Percentiles rank a stretch among this genome's conserved stretches.
Evolutionary conservation across 768 basidiomycete species (phyloP).

Genomic region (Podaxis rugospora): DNA sequence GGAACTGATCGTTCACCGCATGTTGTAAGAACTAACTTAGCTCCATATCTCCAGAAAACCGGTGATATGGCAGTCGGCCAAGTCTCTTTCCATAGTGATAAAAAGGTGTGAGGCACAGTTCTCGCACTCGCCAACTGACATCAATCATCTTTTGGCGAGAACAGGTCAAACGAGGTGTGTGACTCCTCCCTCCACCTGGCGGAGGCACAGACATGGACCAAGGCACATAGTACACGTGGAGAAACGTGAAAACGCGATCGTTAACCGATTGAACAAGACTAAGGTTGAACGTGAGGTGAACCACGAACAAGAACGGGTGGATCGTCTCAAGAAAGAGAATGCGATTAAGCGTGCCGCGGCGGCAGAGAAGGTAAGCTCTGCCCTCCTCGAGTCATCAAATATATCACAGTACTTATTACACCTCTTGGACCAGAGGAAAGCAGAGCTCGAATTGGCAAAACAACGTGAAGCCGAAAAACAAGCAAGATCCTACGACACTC

Average conservation of each 20-base stretch:
- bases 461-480: slow-evolving; percentile 83
- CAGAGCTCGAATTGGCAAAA: slow-evolving; percentile 70
- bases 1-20: slow-evolving; percentile 7
- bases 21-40: background rate
- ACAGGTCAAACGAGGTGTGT: slow-evolving; percentile 76
- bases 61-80: slow-evolving; percentile 98
- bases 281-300: slow-evolving; percentile 82
- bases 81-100: slow-evolving; percentile 92
- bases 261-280: slow-evolving; percentile 93
- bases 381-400: background rate
- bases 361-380: slow-evolving; percentile 55
- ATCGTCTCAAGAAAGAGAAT: slow-evolving; percentile 75
- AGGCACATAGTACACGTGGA: slow-evolving; percentile 59
- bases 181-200: background rate
- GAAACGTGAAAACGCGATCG: slow-evolving; percentile 81
- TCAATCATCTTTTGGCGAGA: background rate
- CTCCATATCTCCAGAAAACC: slow-evolving; percentile 62
- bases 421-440: slow-evolving; percentile 56
- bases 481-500: slow-evolving; percentile 77
- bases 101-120: slow-evolving; percentile 47
- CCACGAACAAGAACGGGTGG: slow-evolving; percentile 85
- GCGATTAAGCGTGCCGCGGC: slow-evolving; percentile 58
- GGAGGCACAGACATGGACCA: slow-evolving; percentile 1
- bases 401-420: background rate
- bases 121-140: background rate